Conservation (phyloP, 208 protist species). For the Lotmaria passim region DNA sequence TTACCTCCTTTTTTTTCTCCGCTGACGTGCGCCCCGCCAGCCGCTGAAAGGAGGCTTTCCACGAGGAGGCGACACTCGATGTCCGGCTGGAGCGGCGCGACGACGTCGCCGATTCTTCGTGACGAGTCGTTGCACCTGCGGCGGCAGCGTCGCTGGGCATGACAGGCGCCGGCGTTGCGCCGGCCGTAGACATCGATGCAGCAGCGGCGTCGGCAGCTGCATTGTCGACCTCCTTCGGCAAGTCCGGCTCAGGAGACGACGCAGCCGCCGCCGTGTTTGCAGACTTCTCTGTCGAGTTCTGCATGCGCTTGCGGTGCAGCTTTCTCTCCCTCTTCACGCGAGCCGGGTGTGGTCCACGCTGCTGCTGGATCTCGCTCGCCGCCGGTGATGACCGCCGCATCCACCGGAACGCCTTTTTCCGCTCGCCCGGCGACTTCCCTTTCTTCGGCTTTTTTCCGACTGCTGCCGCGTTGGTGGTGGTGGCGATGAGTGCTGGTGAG, state of each 20-base stretch:
- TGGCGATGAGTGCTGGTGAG: no score
- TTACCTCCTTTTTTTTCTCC: not conserved
- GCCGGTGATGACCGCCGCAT: conserved; percentile 6
- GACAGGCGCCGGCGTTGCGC: not conserved
- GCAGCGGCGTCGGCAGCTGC: not conserved
- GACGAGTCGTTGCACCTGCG: no score
- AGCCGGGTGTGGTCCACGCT: conserved; percentile 12
- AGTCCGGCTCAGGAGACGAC: not conserved
- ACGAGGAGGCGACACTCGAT: conserved; percentile 3
- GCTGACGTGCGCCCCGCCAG: conserved; percentile 1
- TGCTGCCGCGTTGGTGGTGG: not conserved
- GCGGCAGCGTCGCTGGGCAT: no score
- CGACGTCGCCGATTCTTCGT: conserved; percentile 2
- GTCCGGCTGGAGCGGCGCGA: not conserved
- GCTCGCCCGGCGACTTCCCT: not conserved
- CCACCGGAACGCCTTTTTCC: conserved; percentile 9
- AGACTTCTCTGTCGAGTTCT: not conserved
- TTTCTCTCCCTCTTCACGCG: not conserved
- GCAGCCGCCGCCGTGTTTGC: not conserved
- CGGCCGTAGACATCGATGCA: not conserved
- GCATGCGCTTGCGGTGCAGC: not conserved
- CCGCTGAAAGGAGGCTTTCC: conserved; percentile 1
- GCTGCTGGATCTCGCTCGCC: not conserved
- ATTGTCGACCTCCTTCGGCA: not conserved
- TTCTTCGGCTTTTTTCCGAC: not conserved